Evolutionary conservation across 495 filamentous ascomycete genomes (phyloP).

Genomic region (Astrothelium macrocarpum): DNA sequence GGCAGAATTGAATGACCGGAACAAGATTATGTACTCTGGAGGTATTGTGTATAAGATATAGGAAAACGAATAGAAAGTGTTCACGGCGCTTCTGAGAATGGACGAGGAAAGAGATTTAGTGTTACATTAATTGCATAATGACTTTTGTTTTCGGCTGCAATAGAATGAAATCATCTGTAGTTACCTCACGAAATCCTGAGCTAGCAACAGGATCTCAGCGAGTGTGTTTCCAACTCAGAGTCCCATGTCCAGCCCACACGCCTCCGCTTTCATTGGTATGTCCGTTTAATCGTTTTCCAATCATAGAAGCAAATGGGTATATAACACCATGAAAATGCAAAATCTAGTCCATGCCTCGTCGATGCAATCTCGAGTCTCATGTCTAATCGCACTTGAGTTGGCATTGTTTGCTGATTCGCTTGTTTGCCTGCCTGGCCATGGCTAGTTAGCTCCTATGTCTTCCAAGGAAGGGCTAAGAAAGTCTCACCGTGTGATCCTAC

Average conservation of each 20-base stretch:
- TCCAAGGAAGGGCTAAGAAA: background rate
- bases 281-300: background rate
- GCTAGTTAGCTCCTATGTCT: background rate
- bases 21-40: slow-evolving; percentile 73
- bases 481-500: no score
- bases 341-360: background rate
- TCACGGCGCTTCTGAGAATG: background rate
- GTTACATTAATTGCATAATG: background rate
- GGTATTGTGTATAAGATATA: slow-evolving; percentile 45
- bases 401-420: background rate
- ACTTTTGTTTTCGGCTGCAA: background rate
- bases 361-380: background rate
- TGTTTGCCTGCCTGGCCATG: background rate
- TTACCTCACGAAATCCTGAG: background rate
- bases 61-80: background rate
- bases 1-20: slow-evolving; percentile 66
- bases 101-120: background rate
- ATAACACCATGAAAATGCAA: slow-evolving; percentile 1
- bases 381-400: background rate
- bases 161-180: background rate
- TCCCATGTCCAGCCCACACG: no score
- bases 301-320: slow-evolving; percentile 3
- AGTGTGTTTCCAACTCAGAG: no score
- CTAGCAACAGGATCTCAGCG: no score
- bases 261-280: background rate